Conservation (phyloP, 768 basidiomycete species). For the Collybia mongolica region DNA sequence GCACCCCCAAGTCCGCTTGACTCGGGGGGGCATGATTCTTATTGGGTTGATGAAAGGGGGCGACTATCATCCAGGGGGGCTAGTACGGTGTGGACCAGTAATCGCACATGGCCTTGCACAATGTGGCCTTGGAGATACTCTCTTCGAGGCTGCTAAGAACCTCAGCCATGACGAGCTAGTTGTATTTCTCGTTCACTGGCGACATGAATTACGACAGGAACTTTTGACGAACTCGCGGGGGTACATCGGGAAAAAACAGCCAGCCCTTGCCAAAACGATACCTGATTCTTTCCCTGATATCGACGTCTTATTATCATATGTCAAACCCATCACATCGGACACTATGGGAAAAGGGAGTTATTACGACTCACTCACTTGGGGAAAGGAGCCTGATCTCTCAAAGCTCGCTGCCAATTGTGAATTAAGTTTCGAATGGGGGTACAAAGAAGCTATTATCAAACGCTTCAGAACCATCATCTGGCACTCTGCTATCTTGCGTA, state of each 20-base stretch:
- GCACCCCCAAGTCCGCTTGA: conserved; percentile 42
- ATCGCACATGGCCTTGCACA: conserved; percentile 79
- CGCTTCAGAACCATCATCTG: conserved; percentile 84
- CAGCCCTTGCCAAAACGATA: conserved; percentile 61
- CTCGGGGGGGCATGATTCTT: conserved; percentile 76
- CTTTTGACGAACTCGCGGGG: conserved; percentile 68
- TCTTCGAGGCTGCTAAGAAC: conserved; percentile 57
- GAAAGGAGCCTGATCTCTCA: conserved; percentile 65
- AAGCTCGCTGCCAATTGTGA: conserved; percentile 81
- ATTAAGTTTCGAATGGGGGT: conserved; percentile 90
- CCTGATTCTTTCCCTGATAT: conserved; percentile 69
- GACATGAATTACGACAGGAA: conserved; percentile 57
- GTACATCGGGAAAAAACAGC: conserved; percentile 61
- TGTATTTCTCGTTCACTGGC: conserved; percentile 62
- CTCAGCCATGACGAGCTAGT: conserved; percentile 42
- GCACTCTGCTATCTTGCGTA: conserved; percentile 69
- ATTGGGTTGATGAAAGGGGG: conserved; percentile 88
- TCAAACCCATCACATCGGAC: conserved; percentile 74
- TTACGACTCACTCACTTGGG: conserved; percentile 39
- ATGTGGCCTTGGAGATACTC: conserved; percentile 75
- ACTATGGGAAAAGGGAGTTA: conserved; percentile 42
- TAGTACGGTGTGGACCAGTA: conserved; percentile 63
- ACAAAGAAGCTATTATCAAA: conserved; percentile 77
- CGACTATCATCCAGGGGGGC: conserved; percentile 79
- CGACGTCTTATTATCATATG: conserved; percentile 75